Conservation (phyloP, 805 yeast species). For the Teunomyces pallodes region DNA sequence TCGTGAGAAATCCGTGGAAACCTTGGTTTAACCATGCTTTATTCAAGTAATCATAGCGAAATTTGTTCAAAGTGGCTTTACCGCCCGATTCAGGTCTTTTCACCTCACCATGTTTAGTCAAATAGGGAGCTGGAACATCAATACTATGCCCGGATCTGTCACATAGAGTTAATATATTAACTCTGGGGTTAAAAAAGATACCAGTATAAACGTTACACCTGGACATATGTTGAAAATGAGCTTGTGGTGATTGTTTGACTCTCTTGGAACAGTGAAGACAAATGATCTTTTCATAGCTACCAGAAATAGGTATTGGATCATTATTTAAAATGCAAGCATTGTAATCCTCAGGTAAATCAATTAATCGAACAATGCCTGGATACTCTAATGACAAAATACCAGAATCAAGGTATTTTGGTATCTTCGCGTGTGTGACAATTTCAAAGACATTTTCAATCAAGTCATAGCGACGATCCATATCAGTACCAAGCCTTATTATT, state of each 20-base stretch:
- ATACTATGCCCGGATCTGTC: conserved; percentile 23
- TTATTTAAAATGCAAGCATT: conserved; percentile 25
- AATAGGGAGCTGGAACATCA: conserved; percentile 61
- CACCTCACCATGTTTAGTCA: conserved; percentile 74
- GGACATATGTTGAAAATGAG: conserved; percentile 25
- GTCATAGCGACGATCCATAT: not conserved
- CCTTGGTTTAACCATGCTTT: conserved; percentile 63
- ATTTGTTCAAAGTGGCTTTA: conserved; percentile 54
- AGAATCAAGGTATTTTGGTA: conserved; percentile 20
- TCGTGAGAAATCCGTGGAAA: conserved; percentile 46
- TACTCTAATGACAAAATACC: conserved; percentile 39
- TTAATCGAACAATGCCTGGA: conserved; percentile 54
- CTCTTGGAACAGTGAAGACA: conserved; percentile 37
- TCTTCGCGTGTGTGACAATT: conserved; percentile 21
- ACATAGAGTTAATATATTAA: conserved; percentile 23
- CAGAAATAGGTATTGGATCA: conserved; percentile 11
- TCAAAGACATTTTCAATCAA: conserved; percentile 24
- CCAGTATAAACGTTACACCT: conserved; percentile 17
- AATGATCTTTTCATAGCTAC: conserved; percentile 21
- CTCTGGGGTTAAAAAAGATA: conserved; percentile 17
- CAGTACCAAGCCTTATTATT: conserved; percentile 7
- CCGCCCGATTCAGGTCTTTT: conserved; percentile 53
- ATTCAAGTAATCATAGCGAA: conserved; percentile 56
- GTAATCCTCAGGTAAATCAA: conserved; percentile 49
- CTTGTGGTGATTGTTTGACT: conserved; percentile 13